Percentiles rank a stretch among this genome's conserved stretches.
phyloP scores from a whole-genome alignment of 129 eudicot species.

The Lactuca saligna region DNA sequence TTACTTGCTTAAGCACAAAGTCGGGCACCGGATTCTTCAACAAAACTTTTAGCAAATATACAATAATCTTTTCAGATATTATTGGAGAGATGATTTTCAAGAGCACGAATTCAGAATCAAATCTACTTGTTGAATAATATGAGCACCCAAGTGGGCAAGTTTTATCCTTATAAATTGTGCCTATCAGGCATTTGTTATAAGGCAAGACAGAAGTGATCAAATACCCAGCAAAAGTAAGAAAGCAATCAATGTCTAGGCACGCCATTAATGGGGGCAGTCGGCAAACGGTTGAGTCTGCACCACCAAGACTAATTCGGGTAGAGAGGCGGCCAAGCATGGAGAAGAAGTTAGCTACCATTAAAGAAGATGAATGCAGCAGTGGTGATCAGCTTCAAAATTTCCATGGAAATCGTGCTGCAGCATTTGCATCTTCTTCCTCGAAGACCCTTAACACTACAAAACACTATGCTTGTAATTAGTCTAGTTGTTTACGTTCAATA shows the following conservation, averaged over 20 bases:
- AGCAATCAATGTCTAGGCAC: constrained; percentile 37
- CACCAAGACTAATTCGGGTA: constrained; percentile 36
- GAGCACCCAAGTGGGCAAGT: constrained; percentile 35
- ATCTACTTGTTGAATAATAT: constrained; percentile 30
- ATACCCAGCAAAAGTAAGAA: background rate
- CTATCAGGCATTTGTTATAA: constrained; percentile 27
- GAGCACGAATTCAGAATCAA: constrained; percentile 22
- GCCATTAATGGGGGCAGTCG: constrained; percentile 21
- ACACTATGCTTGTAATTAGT: constrained; percentile 33
- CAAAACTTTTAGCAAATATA: constrained; percentile 10
- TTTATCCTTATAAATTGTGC: constrained; percentile 31
- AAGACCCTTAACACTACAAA: constrained; percentile 15
- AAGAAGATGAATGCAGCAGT: constrained; percentile 34
- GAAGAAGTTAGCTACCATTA: constrained; percentile 39
- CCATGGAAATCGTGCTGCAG: constrained; percentile 28
- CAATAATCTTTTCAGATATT: constrained; percentile 4
- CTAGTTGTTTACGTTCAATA: constrained; percentile 24
- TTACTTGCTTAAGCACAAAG: constrained; percentile 14
- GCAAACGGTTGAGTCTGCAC: constrained; percentile 35
- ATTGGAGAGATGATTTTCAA: constrained; percentile 3
- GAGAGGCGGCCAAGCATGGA: constrained; percentile 38
- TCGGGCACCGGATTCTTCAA: constrained; percentile 29
- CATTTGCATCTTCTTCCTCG: constrained; percentile 20
- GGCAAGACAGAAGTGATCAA: constrained; percentile 14
- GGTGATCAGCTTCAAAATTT: constrained; percentile 33